Evolutionary conservation across 2,329 filamentous ascomycete species (phyloP), one percentile per base, ranked within the genome.

Genomic region (Neoscytalidium dimidiatum): DNA sequence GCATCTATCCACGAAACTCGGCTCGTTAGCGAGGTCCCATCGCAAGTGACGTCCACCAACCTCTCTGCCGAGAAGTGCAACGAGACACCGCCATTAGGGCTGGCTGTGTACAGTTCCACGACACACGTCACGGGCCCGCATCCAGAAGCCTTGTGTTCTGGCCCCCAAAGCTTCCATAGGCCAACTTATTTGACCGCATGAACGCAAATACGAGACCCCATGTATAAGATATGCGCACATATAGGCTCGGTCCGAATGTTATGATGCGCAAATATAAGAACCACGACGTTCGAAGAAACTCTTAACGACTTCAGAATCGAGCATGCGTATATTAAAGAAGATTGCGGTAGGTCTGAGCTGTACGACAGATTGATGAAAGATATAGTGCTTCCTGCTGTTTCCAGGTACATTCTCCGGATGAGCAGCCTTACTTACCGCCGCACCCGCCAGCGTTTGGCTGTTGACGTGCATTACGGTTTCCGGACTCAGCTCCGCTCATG

Each of bases 151-250:
- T 41, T 56, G 33, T 56, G 31, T n/a, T 38, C 33, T 41, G 21
- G 52, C 11, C 31, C 51, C 19, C 29, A 52, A 23, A 8, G 51
- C 52, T 4, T 33, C 52, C 33, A 41, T 38, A 56, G 52, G 52
- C 17, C 33, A 33, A 31, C 11, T 13, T 28, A 7, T n/a, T 31
- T 29, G 31, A 19, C n/a, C 35, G 41, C 43, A 60, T 48, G 41
- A 60, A 60, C 28, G 19, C 38, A 23, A 46, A 60, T 44, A 60
- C 56, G 56, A 60, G 29, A 60, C 29, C 8, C 51, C 31, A 43
- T 33, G 41, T 46, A 46, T 60, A 60, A 60, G 56, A 60, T 60
- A 41, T 41, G 56, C 56, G 56, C 56, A 60, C 41, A 60, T 60
- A 60, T 60, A 60, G 38, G 33, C 41, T 58, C 53, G 38, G 28